A percentile compares a stretch with the other conserved stretches of the same genome.
Evolutionary conservation across 2,329 filamentous ascomycete genomes (phyloP).

Genomic region (Aspergillus sp.): DNA sequence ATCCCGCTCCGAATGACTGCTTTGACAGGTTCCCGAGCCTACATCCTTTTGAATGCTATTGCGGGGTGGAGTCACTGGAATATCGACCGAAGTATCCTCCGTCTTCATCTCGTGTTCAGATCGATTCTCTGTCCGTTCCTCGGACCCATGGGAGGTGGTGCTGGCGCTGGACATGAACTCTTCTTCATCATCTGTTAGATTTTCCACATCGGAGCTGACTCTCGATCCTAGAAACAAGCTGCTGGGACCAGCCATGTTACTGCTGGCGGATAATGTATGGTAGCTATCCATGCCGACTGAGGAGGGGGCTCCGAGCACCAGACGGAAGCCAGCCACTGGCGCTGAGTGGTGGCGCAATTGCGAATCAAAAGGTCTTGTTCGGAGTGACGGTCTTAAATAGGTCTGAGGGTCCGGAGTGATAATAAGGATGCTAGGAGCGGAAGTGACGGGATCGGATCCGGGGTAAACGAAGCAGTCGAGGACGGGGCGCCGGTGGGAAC

Average conservation of each 20-base stretch:
- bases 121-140: slow-evolving; percentile 15
- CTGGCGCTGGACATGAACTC: slow-evolving; percentile 31
- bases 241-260: slow-evolving; percentile 29
- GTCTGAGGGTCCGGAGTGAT: neutral
- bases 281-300: neutral
- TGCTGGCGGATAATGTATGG: slow-evolving; percentile 10
- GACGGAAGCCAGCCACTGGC: neutral
- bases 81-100: neutral
- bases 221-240: slow-evolving; percentile 26
- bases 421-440: slow-evolving; percentile 7
- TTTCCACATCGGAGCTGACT: slow-evolving; percentile 24
- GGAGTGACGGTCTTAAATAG: neutral
- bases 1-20: neutral
- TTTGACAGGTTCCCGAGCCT: slow-evolving; percentile 1
- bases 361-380: neutral
- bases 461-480: slow-evolving; percentile 13
- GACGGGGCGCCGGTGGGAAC: slow-evolving; percentile 12
- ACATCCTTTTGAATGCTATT: neutral
- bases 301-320: slow-evolving; percentile 2
- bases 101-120: slow-evolving; percentile 11
- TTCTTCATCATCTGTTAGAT: slow-evolving; percentile 35
- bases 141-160: slow-evolving; percentile 23
- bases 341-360: neutral
- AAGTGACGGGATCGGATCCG: slow-evolving; percentile 16
- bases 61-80: neutral